Percentiles rank a stretch among this genome's conserved stretches.
These are phyloP conservation scores for Daldinia grandis DNA, from an alignment of 495 filamentous ascomycete species.

Conservation along the genomic window DNA sequence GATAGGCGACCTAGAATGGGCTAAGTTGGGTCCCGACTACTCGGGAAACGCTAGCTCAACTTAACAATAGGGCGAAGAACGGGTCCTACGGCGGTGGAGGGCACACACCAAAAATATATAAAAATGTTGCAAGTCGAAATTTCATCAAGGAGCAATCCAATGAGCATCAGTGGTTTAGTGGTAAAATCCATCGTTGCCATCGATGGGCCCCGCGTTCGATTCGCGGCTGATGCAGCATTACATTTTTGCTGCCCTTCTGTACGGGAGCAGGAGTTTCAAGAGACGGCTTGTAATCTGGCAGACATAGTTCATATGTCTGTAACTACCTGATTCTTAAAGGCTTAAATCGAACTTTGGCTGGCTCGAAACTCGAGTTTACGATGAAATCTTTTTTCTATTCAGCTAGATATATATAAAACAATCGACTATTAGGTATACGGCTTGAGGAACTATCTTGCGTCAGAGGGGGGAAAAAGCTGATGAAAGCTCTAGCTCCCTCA, in stretches of 20 bases:
- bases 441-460: neutral
- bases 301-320: too few relatives aligned
- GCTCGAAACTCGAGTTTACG: too few relatives aligned
- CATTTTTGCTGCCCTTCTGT: neutral
- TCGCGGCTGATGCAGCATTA: conserved; percentile 54
- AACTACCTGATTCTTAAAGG: too few relatives aligned
- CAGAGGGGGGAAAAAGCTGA: neutral
- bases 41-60: neutral
- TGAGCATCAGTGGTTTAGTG: conserved; percentile 58
- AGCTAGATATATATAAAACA: conserved; percentile 4
- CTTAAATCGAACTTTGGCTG: too few relatives aligned
- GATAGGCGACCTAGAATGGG: neutral
- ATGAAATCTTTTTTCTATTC: conserved; percentile 11
- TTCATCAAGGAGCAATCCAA: neutral
- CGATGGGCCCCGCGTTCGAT: conserved; percentile 63
- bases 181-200: conserved; percentile 65
- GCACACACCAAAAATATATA: neutral
- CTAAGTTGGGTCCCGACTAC: neutral
- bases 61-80: neutral
- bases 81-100: neutral
- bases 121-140: neutral
- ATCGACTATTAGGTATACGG: conserved; percentile 18
- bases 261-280: neutral
- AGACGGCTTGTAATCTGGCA: neutral
- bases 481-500: neutral